Conservation (phyloP, 2,329 filamentous ascomycete genomes). For the Fusarium torulosum region DNA sequence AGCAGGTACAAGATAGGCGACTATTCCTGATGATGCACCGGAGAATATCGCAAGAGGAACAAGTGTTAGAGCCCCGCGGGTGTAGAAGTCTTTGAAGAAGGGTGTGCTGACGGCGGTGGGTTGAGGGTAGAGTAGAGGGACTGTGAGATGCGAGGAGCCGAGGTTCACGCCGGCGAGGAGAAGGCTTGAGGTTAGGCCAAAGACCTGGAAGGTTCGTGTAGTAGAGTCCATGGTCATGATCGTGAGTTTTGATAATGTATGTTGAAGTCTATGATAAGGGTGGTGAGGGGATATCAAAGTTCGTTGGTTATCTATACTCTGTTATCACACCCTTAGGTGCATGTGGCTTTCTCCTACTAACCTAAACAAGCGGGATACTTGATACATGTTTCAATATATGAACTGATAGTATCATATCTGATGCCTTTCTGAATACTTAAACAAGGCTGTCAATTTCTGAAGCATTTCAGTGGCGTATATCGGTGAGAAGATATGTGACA, state of each 20-base stretch:
- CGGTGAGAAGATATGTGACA: neutral
- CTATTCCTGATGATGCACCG: conserved; percentile 25
- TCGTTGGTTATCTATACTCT: neutral
- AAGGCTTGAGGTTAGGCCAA: conserved; percentile 35
- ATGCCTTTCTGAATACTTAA: no score
- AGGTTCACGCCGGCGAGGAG: conserved; percentile 34
- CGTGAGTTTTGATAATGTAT: neutral
- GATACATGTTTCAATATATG: neutral
- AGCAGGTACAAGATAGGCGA: conserved; percentile 34
- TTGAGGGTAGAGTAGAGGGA: conserved; percentile 34
- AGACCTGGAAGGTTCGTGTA: conserved; percentile 13
- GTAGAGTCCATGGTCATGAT: conserved; percentile 23
- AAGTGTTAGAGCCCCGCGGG: conserved; percentile 20
- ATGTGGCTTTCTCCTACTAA: conserved; percentile 20
- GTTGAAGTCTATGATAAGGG: neutral
- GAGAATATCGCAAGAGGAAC: conserved; percentile 31
- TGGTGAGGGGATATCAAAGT: neutral
- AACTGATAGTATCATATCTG: neutral
- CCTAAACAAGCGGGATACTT: neutral
- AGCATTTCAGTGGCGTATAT: neutral
- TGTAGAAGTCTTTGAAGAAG: conserved; percentile 41
- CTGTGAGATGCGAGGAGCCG: conserved; percentile 35
- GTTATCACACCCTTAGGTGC: conserved; percentile 11
- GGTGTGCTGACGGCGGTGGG: conserved; percentile 30
- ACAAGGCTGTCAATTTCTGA: no score